Percentiles rank a stretch among this genome's conserved stretches.
Evolutionary conservation across 1,139 yeast species (phyloP).

Genomic region (Protomyces gravidus): DNA sequence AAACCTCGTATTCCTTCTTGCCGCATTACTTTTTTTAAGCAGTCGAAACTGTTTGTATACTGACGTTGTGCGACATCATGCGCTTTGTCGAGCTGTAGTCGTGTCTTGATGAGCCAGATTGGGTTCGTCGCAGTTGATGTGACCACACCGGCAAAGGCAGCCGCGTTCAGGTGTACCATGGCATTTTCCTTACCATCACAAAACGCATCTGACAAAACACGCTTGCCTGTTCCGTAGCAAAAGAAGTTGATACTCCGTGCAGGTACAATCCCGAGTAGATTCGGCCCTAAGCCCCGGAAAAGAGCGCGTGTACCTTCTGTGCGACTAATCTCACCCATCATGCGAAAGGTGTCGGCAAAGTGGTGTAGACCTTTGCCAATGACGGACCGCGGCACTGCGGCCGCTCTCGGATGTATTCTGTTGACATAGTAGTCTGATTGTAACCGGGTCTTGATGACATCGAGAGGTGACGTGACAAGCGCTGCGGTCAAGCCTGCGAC

Average conservation of each 20-base stretch:
- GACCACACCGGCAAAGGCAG: constrained; percentile 89
- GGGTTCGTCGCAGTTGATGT: constrained; percentile 99
- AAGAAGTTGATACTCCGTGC: constrained; percentile 95
- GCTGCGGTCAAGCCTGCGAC: constrained; percentile 98
- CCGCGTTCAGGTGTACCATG: constrained; percentile 79
- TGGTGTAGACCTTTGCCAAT: constrained; percentile 53
- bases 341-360: constrained; percentile 63
- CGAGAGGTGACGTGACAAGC: constrained; percentile 85
- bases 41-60: constrained; percentile 82
- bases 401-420: constrained; percentile 44
- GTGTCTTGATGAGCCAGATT: constrained; percentile 95
- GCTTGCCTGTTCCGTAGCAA: constrained; percentile 90
- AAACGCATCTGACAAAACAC: constrained; percentile 57
- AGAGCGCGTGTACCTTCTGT: constrained; percentile 80
- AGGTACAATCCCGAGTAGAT: constrained; percentile 96
- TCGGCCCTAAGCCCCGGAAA: constrained; percentile 94
- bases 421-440: constrained; percentile 72
- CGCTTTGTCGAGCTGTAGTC: constrained; percentile 78
- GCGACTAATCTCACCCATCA: constrained; percentile 51
- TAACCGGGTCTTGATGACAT: constrained; percentile 90
- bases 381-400: constrained; percentile 34
- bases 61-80: constrained; percentile 44
- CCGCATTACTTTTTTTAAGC: constrained; percentile 62
- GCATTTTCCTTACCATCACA: constrained; percentile 74
- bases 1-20: constrained; percentile 77